Conservation (phyloP, 202 grass and related monocot species). For the Panicum virgatum region DNA sequence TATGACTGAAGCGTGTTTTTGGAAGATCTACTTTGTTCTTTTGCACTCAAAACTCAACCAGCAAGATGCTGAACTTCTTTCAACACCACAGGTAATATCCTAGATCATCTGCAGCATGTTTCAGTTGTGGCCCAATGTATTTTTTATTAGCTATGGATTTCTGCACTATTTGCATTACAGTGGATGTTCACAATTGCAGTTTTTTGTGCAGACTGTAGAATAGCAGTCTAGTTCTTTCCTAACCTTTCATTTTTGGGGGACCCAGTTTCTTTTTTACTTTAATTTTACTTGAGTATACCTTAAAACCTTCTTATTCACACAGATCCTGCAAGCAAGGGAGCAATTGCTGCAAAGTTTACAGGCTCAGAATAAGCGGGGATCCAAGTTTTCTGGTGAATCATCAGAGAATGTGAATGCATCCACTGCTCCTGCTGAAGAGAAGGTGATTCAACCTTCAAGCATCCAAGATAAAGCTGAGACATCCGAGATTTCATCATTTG, state of each 20-base stretch:
- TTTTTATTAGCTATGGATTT: slow-evolving; percentile 5
- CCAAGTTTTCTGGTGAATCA: slow-evolving; percentile 30
- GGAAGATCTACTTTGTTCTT: slow-evolving; percentile 89
- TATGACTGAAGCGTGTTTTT: slow-evolving; percentile 77
- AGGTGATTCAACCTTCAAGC: slow-evolving; percentile 32
- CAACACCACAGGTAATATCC: slow-evolving; percentile 55
- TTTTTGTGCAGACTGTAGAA: neutral
- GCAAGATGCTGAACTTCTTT: slow-evolving; percentile 65
- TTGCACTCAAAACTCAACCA: slow-evolving; percentile 64
- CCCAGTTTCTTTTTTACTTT: neutral
- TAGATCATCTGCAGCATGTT: neutral
- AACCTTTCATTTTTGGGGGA: neutral
- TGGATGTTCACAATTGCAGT: neutral
- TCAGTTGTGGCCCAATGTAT: neutral
- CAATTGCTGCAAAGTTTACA: slow-evolving; percentile 56
- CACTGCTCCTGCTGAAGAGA: slow-evolving; percentile 40
- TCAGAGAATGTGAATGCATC: neutral
- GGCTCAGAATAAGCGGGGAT: slow-evolving; percentile 45
- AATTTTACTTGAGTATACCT: neutral
- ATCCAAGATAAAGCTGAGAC: slow-evolving; percentile 24
- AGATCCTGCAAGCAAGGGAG: slow-evolving; percentile 82
- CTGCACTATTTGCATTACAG: neutral
- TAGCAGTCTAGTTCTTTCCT: neutral
- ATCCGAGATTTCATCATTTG: slow-evolving; percentile 31
- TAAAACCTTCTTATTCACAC: neutral